Base-by-base conservation (phyloP, 768 basidiomycete genomes). In the Lactifluus hygrophoroides region DNA sequence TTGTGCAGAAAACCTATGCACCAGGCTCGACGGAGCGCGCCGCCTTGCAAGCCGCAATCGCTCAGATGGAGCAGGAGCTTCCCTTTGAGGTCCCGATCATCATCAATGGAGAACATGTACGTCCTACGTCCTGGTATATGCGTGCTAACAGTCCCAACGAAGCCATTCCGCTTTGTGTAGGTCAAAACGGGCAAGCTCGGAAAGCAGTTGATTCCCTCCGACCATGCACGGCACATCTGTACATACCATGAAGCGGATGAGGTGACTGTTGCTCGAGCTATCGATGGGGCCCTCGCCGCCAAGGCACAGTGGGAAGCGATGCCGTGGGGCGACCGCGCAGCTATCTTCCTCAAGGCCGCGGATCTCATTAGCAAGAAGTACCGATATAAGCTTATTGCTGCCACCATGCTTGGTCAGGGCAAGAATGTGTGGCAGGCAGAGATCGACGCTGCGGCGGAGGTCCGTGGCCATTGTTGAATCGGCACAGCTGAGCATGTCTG, bases 361-460 rank as follows among this genome's bases (percentile, higher is more conserved):
- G 96, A 99, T 71, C 83, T 99, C 51, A 82, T 93, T 57, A 86
- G 90, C 68, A 91, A 90, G 54, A 99, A 98, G 78, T 96, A 97
- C 71, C 80, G 96, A 63, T 95, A 94, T 76, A 86, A 87, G 74
- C 77, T 99, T 47, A 79, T 97, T 75, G 96, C 96, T 42, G 94
- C 95, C 40, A 98, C 95, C 44, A 96, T 99, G 74, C 78, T 99
- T 47, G 96, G 96, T 16, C 96, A 99, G 74, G 96, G 96, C 42
- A 99, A 99, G 83, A 99, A 97, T 70, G 86, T 80, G 16, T 99
- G 96, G 96, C 96, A 99, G 75, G 96, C 96, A 16, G 96, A 99
- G 78, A 98, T 99, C 62, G 96, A 99, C 71, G 92, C 96, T 54
- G 96, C 94, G 17, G 95, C 96, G 4, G 96, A 99, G 86, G 92